Percentiles rank a stretch among this genome's conserved stretches.
Evolutionary conservation across 495 filamentous ascomycete genomes (phyloP).

Genomic region (Daldinia childiae): DNA sequence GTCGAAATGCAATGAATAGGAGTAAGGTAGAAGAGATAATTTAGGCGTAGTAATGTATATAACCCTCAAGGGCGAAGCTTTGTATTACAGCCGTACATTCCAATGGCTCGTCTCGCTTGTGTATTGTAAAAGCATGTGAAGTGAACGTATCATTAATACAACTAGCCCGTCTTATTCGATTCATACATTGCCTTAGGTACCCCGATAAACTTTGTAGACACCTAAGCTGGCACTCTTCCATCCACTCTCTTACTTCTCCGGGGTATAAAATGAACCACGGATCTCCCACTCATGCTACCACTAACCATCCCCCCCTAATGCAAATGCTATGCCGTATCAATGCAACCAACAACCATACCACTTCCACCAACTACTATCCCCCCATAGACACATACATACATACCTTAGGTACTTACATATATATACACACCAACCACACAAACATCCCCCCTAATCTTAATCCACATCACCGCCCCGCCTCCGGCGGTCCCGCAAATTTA

Average conservation of each 20-base stretch:
- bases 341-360: background rate
- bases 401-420: background rate
- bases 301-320: background rate
- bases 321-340: background rate
- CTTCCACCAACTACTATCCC: background rate
- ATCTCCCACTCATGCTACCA: background rate
- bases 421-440: background rate
- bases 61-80: background rate
- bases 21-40: background rate
- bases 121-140: too few species aligned
- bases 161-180: too few species aligned
- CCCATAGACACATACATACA: too few species aligned
- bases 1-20: background rate
- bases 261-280: slow-evolving; percentile 16
- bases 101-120: too few species aligned
- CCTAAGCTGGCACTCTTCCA: background rate
- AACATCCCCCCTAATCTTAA: too few species aligned
- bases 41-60: background rate
- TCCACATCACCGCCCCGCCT: slow-evolving; percentile 24
- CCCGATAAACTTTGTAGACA: background rate
- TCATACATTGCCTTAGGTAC: too few species aligned
- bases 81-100: background rate
- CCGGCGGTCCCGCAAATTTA: slow-evolving; percentile 56
- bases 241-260: background rate
- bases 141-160: too few species aligned